These are phyloP conservation scores for Ophiognomonia clavigignenti-juglandacearum DNA, from an alignment of 2,329 filamentous ascomycete species.

Conservation along the genomic window DNA sequence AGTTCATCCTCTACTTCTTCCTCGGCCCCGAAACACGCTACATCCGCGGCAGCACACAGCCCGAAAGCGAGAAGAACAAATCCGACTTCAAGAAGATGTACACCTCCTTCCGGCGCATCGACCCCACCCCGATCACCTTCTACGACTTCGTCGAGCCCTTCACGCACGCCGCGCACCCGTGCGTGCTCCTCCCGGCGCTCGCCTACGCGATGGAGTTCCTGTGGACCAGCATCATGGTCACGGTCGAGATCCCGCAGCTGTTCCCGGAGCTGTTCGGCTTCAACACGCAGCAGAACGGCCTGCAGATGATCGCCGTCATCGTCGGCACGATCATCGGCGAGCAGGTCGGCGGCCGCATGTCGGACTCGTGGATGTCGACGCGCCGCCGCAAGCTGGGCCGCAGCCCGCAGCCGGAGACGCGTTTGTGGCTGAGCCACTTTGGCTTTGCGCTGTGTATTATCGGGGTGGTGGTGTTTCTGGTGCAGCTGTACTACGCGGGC, in stretches of 20 bases:
- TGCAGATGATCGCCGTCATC: slow-evolving; percentile 53
- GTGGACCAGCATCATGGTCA: slow-evolving; percentile 47
- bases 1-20: slow-evolving; percentile 53
- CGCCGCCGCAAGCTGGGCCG: slow-evolving; percentile 26
- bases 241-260: slow-evolving; percentile 56
- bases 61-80: slow-evolving; percentile 21
- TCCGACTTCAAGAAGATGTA: slow-evolving; percentile 40
- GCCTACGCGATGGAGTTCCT: slow-evolving; percentile 55
- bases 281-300: slow-evolving; percentile 51
- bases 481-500: slow-evolving; percentile 40
- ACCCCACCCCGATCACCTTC: slow-evolving; percentile 41
- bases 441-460: slow-evolving; percentile 45
- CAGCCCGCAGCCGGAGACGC: slow-evolving; percentile 41
- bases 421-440: slow-evolving; percentile 53
- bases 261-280: slow-evolving; percentile 51
- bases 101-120: slow-evolving; percentile 42
- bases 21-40: slow-evolving; percentile 52
- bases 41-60: slow-evolving; percentile 29
- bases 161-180: slow-evolving; percentile 36
- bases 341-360: slow-evolving; percentile 48
- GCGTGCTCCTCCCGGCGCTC: slow-evolving; percentile 44
- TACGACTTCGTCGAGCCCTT: slow-evolving; percentile 48
- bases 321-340: slow-evolving; percentile 54
- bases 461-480: slow-evolving; percentile 49
- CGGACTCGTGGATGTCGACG: slow-evolving; percentile 47